Conservation (phyloP, 176 grass and related monocot species). For the Dactylis glomerata region DNA sequence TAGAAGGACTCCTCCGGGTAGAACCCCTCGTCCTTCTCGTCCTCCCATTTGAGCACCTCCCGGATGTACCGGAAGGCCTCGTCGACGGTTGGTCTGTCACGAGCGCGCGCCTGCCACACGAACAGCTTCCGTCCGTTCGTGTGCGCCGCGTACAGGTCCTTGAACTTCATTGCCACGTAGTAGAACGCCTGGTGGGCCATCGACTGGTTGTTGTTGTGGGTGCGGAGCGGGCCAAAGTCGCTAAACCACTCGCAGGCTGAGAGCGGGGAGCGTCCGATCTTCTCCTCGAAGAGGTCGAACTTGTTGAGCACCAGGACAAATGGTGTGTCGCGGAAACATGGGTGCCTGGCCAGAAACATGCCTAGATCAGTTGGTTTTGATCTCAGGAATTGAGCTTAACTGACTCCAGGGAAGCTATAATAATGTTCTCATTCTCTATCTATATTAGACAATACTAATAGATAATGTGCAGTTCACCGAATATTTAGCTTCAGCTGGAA, state of each 20-base stretch:
- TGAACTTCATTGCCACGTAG: conserved; percentile 91
- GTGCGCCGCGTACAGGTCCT: conserved; percentile 59
- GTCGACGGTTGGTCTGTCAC: conserved; percentile 52
- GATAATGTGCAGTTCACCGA: not conserved
- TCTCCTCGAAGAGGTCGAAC: conserved; percentile 88
- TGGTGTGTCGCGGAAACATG: conserved; percentile 72
- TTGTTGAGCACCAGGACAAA: conserved; percentile 96
- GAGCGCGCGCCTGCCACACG: conserved; percentile 81
- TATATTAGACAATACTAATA: not conserved
- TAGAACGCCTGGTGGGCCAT: conserved; percentile 91
- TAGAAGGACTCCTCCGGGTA: conserved; percentile 78
- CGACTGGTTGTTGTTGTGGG: conserved; percentile 75
- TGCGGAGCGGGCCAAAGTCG: conserved; percentile 74
- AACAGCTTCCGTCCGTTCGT: conserved; percentile 69
- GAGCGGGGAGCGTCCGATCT: conserved; percentile 50
- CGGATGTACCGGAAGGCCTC: conserved; percentile 83
- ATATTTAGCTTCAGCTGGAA: not conserved
- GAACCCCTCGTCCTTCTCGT: conserved; percentile 66
- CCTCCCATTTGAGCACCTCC: conserved; percentile 87
- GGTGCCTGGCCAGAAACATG: conserved; percentile 48
- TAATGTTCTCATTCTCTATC: not conserved
- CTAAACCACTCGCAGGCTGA: conserved; percentile 71
- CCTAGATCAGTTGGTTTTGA: not conserved
- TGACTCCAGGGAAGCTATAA: conserved; percentile 13
- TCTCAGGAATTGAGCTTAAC: not conserved